A percentile compares a stretch with the other conserved stretches of the same genome.
These are phyloP conservation scores for Vigna nakashimae DNA, from an alignment of 306 rosid genomes.

Conservation along the genomic window DNA sequence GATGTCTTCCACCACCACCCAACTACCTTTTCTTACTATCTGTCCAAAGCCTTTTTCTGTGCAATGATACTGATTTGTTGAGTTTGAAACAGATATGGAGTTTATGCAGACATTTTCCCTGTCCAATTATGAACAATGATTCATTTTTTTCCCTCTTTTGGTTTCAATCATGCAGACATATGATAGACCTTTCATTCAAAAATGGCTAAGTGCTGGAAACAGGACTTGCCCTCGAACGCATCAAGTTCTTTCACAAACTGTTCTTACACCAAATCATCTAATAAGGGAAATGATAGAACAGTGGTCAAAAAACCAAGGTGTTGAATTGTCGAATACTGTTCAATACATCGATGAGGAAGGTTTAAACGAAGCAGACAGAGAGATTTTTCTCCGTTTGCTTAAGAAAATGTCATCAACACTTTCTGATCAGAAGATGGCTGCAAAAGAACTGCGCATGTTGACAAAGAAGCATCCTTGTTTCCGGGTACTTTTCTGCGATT, in stretches of 20 bases:
- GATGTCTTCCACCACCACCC: slow-evolving; percentile 26
- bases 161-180: slow-evolving; percentile 70
- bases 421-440: slow-evolving; percentile 77
- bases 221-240: slow-evolving; percentile 81
- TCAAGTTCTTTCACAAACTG: slow-evolving; percentile 79
- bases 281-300: slow-evolving; percentile 74
- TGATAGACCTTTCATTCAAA: slow-evolving; percentile 81
- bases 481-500: slow-evolving; percentile 80
- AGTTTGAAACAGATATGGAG: slow-evolving; percentile 3
- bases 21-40: slow-evolving; percentile 9
- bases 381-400: slow-evolving; percentile 65
- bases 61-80: slow-evolving; percentile 34
- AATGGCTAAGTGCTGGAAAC: slow-evolving; percentile 83
- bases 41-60: slow-evolving; percentile 36
- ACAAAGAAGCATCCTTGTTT: slow-evolving; percentile 84
- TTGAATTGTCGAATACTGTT: slow-evolving; percentile 63
- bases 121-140: slow-evolving; percentile 33
- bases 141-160: slow-evolving; percentile 17
- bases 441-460: slow-evolving; percentile 82
- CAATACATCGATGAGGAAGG: slow-evolving; percentile 59
- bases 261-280: slow-evolving; percentile 79
- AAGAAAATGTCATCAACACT: slow-evolving; percentile 73
- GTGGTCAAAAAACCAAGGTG: slow-evolving; percentile 73
- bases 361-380: slow-evolving; percentile 63
- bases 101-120: slow-evolving; percentile 5